These are phyloP conservation scores for Colletotrichum nymphaeae DNA, from an alignment of 2,329 filamentous ascomycete genomes.

Conservation along the genomic window DNA sequence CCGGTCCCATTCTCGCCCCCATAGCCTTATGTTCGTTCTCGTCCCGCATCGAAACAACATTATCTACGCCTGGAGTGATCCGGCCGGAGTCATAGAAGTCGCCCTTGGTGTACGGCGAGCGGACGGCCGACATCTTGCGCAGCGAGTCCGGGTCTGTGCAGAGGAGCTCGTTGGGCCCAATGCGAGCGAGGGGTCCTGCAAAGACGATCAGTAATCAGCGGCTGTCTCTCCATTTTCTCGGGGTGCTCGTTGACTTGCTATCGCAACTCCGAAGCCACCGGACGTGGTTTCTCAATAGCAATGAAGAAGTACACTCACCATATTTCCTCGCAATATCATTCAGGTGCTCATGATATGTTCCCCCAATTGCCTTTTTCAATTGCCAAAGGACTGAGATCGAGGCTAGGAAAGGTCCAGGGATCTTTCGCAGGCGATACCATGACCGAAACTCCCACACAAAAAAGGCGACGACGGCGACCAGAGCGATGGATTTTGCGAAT, in stretches of 20 bases:
- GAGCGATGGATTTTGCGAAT: neutral
- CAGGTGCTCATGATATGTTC: conserved; percentile 41
- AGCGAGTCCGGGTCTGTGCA: conserved; percentile 51
- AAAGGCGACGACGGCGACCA: neutral
- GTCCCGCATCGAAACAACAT: conserved; percentile 48
- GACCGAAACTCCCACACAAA: conserved; percentile 37
- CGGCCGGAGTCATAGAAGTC: conserved; percentile 51
- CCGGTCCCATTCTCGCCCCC: conserved; percentile 56
- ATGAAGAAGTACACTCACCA: neutral
- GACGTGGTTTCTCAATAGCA: neutral
- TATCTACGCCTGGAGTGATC: conserved; percentile 49
- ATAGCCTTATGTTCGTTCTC: conserved; percentile 50
- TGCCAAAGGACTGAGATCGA: conserved; percentile 42
- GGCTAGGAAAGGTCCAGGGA: conserved; percentile 44
- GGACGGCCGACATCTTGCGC: conserved; percentile 46
- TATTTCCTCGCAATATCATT: conserved; percentile 41
- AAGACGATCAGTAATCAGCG: conserved; percentile 3
- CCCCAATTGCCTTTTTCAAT: conserved; percentile 39
- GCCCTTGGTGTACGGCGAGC: conserved; percentile 50
- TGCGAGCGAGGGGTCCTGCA: conserved; percentile 50
- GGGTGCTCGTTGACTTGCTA: neutral
- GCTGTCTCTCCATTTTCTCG: conserved; percentile 34
- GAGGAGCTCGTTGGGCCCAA: conserved; percentile 55
- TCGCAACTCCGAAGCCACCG: neutral
- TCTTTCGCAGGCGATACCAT: conserved; percentile 43